Evolutionary conservation across 768 basidiomycete genomes (phyloP).

Genomic region (Leucosporidium creatinivorum): DNA sequence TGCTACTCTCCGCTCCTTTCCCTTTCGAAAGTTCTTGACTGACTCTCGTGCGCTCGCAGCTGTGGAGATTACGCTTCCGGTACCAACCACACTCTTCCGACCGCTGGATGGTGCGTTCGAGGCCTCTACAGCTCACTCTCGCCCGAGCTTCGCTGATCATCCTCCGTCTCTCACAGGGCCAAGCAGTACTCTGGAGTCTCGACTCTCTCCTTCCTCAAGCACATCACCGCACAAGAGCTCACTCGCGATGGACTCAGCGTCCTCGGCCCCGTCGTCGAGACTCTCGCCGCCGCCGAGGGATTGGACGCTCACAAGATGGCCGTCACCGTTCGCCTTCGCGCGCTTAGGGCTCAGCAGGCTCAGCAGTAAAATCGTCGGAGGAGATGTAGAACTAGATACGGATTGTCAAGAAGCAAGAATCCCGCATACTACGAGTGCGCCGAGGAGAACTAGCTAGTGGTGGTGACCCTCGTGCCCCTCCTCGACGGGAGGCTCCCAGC

Average conservation of each 20-base stretch:
- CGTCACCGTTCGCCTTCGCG: conserved; percentile 47
- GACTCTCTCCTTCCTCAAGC: conserved; percentile 94
- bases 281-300: conserved; percentile 89
- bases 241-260: conserved; percentile 64
- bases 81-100: conserved; percentile 96
- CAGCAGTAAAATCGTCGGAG: too few relatives aligned
- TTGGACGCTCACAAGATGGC: conserved; percentile 93
- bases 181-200: conserved; percentile 98
- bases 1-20: background rate
- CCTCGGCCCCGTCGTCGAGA: conserved; percentile 69
- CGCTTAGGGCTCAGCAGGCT: too few relatives aligned
- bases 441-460: conserved; percentile 6
- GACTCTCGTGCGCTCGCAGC: conserved; percentile 45
- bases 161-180: conserved; percentile 44
- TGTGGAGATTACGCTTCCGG: conserved; percentile 99
- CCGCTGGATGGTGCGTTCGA: conserved; percentile 46
- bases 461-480: conserved; percentile 13
- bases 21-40: background rate
- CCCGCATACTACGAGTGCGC: too few relatives aligned
- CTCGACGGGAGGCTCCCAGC: background rate
- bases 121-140: background rate
- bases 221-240: conserved; percentile 94
- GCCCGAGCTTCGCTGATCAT: background rate
- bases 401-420: too few relatives aligned
- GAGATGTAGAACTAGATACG: too few relatives aligned